Conservation (phyloP, 1,284 basidiomycete species). For the Acaromyces ingoldii region DNA sequence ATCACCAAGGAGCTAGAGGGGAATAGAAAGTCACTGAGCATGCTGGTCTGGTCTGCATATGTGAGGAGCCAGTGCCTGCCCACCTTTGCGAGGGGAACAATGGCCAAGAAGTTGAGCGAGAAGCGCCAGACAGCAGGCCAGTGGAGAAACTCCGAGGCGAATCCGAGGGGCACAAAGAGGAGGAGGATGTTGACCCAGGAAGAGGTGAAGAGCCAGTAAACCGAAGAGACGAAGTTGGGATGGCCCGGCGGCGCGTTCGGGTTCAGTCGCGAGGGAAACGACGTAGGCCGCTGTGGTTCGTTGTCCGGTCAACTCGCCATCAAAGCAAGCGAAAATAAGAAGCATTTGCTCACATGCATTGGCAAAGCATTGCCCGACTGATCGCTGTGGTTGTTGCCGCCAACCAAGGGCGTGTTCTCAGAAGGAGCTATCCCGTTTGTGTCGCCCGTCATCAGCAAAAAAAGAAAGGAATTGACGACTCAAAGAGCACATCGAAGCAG, state of each 20-base stretch:
- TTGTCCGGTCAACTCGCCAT: not conserved
- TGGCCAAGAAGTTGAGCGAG: constrained; percentile 48
- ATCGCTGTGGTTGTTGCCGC: constrained; percentile 1
- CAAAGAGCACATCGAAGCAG: no score
- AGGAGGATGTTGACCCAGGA: constrained; percentile 45
- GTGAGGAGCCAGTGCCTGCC: not conserved
- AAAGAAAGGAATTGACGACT: no score
- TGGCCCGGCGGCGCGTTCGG: not conserved
- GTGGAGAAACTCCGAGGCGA: constrained; percentile 36
- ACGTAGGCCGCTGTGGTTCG: not conserved
- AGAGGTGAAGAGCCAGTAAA: constrained; percentile 40
- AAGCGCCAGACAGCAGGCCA: constrained; percentile 46
- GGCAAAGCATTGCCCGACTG: not conserved
- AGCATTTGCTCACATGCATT: not conserved
- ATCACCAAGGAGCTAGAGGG: constrained; percentile 40
- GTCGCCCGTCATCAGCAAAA: no score
- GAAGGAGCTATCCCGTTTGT: not conserved
- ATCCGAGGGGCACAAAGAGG: constrained; percentile 48
- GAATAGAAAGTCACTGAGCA: not conserved
- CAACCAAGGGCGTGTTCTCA: constrained; percentile 1
- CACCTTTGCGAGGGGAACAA: constrained; percentile 47
- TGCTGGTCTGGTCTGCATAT: not conserved
- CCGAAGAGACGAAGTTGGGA: constrained; percentile 19
- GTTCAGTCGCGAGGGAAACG: not conserved
- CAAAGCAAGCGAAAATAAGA: not conserved